Evolutionary conservation across 2,329 filamentous ascomycete genomes (phyloP).

Genomic region (Madurella fahalii): DNA sequence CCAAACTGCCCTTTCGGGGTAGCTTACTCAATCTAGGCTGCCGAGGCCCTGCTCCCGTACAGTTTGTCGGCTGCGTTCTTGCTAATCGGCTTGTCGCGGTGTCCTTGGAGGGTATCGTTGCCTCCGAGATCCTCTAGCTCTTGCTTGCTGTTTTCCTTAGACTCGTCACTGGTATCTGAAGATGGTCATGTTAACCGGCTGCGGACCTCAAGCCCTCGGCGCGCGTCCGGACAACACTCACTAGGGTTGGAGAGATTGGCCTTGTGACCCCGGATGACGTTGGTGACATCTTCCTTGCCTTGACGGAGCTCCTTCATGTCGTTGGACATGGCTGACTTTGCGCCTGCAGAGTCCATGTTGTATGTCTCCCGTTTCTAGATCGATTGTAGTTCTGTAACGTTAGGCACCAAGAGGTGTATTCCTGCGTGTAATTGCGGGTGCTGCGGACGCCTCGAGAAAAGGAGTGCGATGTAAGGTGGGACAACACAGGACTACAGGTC

Average conservation of each 20-base stretch:
- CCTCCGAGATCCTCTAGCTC: conserved; percentile 41
- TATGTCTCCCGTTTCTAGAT: background rate
- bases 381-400: too few relatives aligned
- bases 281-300: conserved; percentile 29
- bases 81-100: conserved; percentile 38
- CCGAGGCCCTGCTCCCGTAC: conserved; percentile 35
- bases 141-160: conserved; percentile 42
- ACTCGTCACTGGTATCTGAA: conserved; percentile 41
- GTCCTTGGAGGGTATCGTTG: conserved; percentile 40
- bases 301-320: conserved; percentile 40
- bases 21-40: conserved; percentile 9
- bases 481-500: background rate
- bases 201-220: too few relatives aligned
- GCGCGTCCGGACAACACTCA: conserved; percentile 22
- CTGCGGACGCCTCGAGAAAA: too few relatives aligned
- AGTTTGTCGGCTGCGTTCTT: conserved; percentile 39
- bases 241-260: conserved; percentile 46
- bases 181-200: background rate
- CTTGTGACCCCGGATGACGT: conserved; percentile 38
- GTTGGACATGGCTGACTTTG: conserved; percentile 37
- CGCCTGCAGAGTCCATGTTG: conserved; percentile 35
- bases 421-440: background rate
- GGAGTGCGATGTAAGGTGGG: too few relatives aligned
- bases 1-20: background rate
- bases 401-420: background rate